Evolutionary conservation across 345 rosid species (phyloP), one percentile per base, ranked within the genome.

Genomic region (Pistacia vera): DNA sequence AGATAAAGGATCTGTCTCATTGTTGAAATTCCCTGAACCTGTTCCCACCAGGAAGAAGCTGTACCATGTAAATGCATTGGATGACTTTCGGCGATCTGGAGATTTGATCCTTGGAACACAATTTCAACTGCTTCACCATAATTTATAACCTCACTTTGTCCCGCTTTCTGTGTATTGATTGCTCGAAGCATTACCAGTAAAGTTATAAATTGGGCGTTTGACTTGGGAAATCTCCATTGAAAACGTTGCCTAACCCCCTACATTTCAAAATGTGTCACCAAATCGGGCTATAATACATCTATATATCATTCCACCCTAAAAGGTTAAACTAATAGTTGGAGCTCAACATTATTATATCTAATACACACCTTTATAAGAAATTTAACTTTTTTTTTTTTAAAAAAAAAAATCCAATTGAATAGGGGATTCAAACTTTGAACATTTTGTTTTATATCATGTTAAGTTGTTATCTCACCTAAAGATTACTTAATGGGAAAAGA

Each of bases 11-110:
- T 76, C 73, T 2, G 77, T 81, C 2, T 30, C 33, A 3, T 67
- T 54, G 77, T 86, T 71, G 70, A 81, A 86, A 55, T 84, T 84
- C 52, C 90, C 90, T 1, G 16, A 8, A 3, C 83, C 86, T 8
- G 46, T 65, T 4, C 90, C 90, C 8, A 86, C 87, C 70, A 86
- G 54, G 68, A 77, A 86, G 81, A 86, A 81, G 78, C 82, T 84
- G 51, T 33, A 1, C 87, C 89, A 30, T 86, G 90, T 1, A 84
- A 48, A 77, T 86, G 90, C 77, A 86, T 80, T 0, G 90, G 90
- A 75, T 86, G 90, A 65, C 78, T 78, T 38, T 49, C 74, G 2
- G 79, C 77, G 75, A 0, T 71, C 56, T 0, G 1, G 8, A 84
- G 38, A 55, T 82, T 82, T 3, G 90, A 82, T 56, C 87, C 87